Evolutionary conservation across 257 asterid genomes (phyloP), one percentile per base, ranked within the genome.

Genomic region (Solanum pennellii): DNA sequence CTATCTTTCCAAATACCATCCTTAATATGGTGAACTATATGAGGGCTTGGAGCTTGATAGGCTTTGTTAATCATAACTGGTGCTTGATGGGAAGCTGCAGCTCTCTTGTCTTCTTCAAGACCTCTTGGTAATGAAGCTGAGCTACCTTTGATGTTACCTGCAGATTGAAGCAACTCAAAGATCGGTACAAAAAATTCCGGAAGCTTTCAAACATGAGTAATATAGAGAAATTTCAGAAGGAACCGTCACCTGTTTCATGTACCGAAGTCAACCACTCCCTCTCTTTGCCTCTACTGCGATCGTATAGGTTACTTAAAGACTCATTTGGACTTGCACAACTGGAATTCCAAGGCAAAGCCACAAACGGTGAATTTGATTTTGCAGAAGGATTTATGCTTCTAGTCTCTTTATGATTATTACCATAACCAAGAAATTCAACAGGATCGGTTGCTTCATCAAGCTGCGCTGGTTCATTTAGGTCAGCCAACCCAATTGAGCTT

Each of bases 391-490:
- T 90, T 85, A 72, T 72, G 82, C 92, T 95, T 86, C 85, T 92
- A 45, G 31, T 83, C 87, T 89, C 91, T 86, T 93, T 92, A 85
- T 85, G 90, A 86, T 83, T 88, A 77, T 92, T 59, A 87, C 88
- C 83, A 88, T 85, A 92, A 41, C 92, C 93, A 41, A 91, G 88
- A 86, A 94, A 93, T 84, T 88, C 91, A 89, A 91, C 87, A 52
- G 95, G 86, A 89, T 77, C 92, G 92, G 84, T 82, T 76, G 87
- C 89, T 89, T 92, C 99, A 73, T 95, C 96, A 72, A 89, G 85
- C 87, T 88, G 92, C 90, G 94, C 45, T 52, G 98, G 98, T 89
- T 94, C 97, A 87, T 97, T 97, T 73, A 94, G 93, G 94, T 97
- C 98, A 75, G 98, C 97, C 92, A 95, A 88, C 86, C 90, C 85